Evolutionary conservation across 352 stramenopile species (phyloP), one percentile per base, ranked within the genome.

Genomic region (Phytopythium kandeliae): DNA sequence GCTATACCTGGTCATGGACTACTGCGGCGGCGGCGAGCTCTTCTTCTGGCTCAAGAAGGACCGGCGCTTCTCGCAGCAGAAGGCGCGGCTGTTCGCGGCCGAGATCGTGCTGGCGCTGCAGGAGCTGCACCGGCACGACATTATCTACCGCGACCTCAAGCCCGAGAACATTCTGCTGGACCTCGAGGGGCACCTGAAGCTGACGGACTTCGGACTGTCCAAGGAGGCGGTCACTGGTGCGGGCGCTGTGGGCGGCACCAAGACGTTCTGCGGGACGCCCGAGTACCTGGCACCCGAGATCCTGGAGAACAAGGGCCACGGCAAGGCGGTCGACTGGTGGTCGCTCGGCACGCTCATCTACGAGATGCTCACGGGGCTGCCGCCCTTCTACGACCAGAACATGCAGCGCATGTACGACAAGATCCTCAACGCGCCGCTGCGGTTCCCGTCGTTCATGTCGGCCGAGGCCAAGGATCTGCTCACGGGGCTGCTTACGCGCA

Each of bases 121-220:
- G 57, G 88, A 89, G 56, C 67, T 98, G 47, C 93, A 98, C 80
- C 81, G 83, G 58, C 85, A 95, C 69, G 86, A 98, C 69, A 97
- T 98, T 62, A 96, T 98, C 34, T 98, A 98, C 76, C 81, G 91
- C 70, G 95, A 98, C 65, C 75, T 98, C 36, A 98, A 98, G 75
- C 95, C 95, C 2, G 93, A 98, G 63, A 98, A 98, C 71, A 92
- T 98, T 38, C 71, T 97, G 49, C 70, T 98, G 31, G 95, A 98
- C 59, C 70, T 92, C 25, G 88, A 97, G 51, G 94, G 92, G 41
- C 94, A 98, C 75, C 87, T 98, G 50, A 86, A 89, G 41, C 69
- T 98, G 26, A 97, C 95, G 21, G 91, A 98, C 67, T 98, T 98
- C 60, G 95, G 91, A 54, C 83, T 98, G n/a, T 95, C 79, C 46